phyloP scores from a whole-genome alignment of 257 asterid genomes.

The Solanum neorickii region DNA sequence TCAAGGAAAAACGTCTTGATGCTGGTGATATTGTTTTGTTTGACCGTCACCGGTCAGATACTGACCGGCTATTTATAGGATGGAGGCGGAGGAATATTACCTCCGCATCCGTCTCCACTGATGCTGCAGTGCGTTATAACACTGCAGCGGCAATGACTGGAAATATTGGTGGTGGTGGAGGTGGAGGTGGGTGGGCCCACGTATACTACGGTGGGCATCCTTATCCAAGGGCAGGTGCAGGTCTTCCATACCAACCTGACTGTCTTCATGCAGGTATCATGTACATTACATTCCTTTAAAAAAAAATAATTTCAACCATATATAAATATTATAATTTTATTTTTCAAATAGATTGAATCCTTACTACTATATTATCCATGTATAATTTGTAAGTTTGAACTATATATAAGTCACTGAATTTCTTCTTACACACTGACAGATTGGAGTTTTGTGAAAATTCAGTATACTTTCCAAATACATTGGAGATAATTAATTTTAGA shows the following conservation, averaged over 20 bases:
- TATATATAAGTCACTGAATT: background rate
- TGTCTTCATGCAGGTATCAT: conserved; percentile 55
- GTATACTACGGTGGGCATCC: conserved; percentile 24
- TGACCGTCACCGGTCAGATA: conserved; percentile 45
- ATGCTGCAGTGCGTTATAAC: background rate
- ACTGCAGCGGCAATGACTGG: background rate
- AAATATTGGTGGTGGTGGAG: background rate
- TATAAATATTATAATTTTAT: too few relatives aligned
- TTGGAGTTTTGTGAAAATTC: background rate
- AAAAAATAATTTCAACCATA: too few relatives aligned
- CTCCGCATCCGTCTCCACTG: background rate
- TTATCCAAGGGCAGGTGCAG: conserved; percentile 20
- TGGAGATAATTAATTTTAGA: background rate
- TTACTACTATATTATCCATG: background rate
- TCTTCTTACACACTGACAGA: background rate
- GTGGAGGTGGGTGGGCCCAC: conserved; percentile 27
- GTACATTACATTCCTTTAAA: background rate
- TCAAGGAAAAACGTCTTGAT: conserved; percentile 73
- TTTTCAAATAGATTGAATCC: background rate
- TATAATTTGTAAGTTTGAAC: background rate
- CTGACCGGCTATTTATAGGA: conserved; percentile 56
- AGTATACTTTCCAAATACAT: background rate
- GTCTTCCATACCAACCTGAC: conserved; percentile 41
- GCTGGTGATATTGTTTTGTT: conserved; percentile 79
- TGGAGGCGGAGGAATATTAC: conserved; percentile 48